Base-by-base conservation (phyloP, 1,284 basidiomycete genomes). In the Bondarzewia mesenterica region DNA sequence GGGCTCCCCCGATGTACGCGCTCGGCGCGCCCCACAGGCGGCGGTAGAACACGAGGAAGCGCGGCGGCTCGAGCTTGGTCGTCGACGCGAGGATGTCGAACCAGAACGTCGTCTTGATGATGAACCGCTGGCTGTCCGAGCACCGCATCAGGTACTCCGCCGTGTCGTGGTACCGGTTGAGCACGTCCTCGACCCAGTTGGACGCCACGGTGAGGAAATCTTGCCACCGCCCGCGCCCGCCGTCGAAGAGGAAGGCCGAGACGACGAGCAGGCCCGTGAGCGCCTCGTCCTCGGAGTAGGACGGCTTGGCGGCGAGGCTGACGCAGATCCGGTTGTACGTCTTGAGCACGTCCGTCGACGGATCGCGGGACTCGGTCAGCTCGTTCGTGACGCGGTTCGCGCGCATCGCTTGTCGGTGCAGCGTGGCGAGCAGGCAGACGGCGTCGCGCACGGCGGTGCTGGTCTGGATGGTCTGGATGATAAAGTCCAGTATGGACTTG, bases 51-150 rank as follows among this genome's bases (percentile, higher is more conserved):
- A 61, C 44, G 22, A 85, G 62, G 60, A 89, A 80, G 36, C 68
- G 64, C 7, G 87, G 86, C 2, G 67, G 58, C 52, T 72, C 59
- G 53, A 76, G 70, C 21, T 77, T 78, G 6, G 86, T 87, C 38
- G 87, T 75, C 1, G 82, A 78, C 5, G 85, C 85, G 38, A 90
- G 71, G 36, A 90, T 85, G 62, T 91, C 88, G 58, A 88, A 89
- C 88, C 88, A 90, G 52, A 91, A 81, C 36, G 85, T 79, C 21
- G 85, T 85, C 62, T 85, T 85, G 63, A 89, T 74, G 56, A 90
- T 80, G 62, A 88, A 89, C 29, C 67, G 75, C 60, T 67, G 72
- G 61, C 67, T 71, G 54, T 72, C 68, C 18, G 58, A 56, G 55
- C 77, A 79, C 8, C 50, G 52, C 26, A 67, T 51, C n/a, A 85